Evolutionary conservation across 805 yeast species (phyloP), one percentile per base, ranked within the genome.

Genomic region (Saccharomycopsis sp.): DNA sequence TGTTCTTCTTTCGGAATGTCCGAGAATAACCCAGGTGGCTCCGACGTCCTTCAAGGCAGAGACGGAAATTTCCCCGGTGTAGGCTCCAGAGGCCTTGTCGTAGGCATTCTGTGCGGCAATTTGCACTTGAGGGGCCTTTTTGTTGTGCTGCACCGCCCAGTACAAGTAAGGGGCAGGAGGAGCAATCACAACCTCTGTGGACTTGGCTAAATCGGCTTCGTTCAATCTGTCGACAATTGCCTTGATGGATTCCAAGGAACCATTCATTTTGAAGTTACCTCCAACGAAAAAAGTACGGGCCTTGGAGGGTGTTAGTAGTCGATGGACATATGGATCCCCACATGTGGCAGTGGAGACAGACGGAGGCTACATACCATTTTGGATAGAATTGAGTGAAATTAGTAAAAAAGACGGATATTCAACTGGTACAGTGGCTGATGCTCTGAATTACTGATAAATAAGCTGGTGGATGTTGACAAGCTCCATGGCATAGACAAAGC

Each of bases 231-330:
- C 91, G 63, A 92, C 86, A 71, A 94, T 91, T 66, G 82, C 76
- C 73, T 83, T 82, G 75, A 94, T 88, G 67, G 94, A 87, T 68
- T 81, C 82, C 77, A 85, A 85, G 71, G 96, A 78, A 73, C 99
- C 99, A 83, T 94, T 94, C 89, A 94, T 86, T 78, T 94, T 94
- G 84, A 94, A 92, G 91, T 94, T 94, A 71, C 99, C 99, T 69
- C 99, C 99, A 71, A 94, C 97, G 75, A 94, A 91, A 79, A 92
- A 94, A 75, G 80, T 82, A 78, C 96, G 88, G 73, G 96, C 85
- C 96, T 60, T 34, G 71, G 70, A 67, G 65, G n/a, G 55, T 37
- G 55, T 23, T 24, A 41, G 44, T 46, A 34, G 44, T 57, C 29
- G 52, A 34, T 24, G n/a, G n/a, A n/a, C n/a, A n/a, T n/a, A n/a